Conservation (phyloP, 1,139 yeast species). For the Yamadazyma sp. region DNA sequence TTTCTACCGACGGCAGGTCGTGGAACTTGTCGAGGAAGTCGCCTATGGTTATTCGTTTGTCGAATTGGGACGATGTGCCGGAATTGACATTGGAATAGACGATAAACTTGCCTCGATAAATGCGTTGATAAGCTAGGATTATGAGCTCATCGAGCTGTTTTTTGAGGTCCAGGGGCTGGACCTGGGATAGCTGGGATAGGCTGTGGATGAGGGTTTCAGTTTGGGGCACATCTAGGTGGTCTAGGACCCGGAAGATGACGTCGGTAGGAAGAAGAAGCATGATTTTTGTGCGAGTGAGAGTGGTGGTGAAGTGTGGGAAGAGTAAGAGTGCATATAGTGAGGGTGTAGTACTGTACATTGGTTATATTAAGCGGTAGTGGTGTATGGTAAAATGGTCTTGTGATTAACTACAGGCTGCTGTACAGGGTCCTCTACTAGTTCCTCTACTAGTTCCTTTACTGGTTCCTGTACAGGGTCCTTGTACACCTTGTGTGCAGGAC, state of each 20-base stretch:
- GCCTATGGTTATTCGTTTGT: conserved; percentile 16
- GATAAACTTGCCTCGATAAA: conserved; percentile 22
- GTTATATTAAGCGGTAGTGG: neutral
- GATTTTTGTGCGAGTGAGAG: conserved; percentile 2
- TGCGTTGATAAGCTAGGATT: conserved; percentile 21
- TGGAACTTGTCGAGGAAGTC: conserved; percentile 18
- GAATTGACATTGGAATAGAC: conserved; percentile 15
- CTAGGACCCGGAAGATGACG: conserved; percentile 23
- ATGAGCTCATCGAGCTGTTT: conserved; percentile 16
- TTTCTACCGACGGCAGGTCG: conserved; percentile 10
- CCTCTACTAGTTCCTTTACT: no score
- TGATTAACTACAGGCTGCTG: no score
- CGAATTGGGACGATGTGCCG: conserved; percentile 10
- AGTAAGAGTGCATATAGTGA: no score
- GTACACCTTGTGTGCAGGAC: no score
- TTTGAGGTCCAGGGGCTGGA: conserved; percentile 5
- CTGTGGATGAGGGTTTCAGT: conserved; percentile 17
- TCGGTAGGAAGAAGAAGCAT: conserved; percentile 24
- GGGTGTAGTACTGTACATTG: no score
- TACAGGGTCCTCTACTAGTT: no score
- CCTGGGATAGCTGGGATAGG: conserved; percentile 5
- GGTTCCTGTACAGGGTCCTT: no score
- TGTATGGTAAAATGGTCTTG: no score
- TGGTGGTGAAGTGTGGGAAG: neutral
- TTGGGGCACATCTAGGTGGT: conserved; percentile 22